Evolutionary conservation across 345 rosid species (phyloP).

Genomic region (Eucalyptus shirleyi): DNA sequence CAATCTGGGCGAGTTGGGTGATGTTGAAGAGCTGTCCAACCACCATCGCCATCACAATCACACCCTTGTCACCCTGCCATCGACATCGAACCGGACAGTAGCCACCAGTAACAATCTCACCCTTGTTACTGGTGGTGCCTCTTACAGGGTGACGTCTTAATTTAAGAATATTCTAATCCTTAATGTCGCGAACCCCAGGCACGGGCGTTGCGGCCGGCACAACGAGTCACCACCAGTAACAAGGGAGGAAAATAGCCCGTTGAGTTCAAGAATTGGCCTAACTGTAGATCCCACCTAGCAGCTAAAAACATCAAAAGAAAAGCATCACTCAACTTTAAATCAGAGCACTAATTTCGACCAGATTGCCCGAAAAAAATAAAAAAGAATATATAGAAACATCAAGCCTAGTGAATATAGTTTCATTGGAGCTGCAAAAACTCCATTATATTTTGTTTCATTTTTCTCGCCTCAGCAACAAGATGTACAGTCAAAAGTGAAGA

Average conservation of each 20-base stretch:
- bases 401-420: not conserved
- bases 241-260: not conserved
- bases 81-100: not conserved
- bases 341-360: not conserved
- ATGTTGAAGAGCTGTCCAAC: not conserved
- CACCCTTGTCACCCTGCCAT: not conserved
- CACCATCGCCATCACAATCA: not conserved
- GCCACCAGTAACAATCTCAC: too few species aligned
- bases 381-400: not conserved
- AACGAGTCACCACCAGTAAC: not conserved
- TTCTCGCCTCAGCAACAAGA: not conserved
- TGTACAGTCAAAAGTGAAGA: not conserved
- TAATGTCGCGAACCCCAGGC: fast-evolving
- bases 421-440: not conserved
- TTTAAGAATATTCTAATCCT: too few species aligned
- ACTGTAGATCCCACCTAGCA: not conserved
- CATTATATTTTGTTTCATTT: not conserved
- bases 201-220: fast-evolving
- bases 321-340: not conserved
- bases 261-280: not conserved
- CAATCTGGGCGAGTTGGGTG: not conserved
- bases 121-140: not conserved
- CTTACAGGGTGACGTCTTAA: too few species aligned
- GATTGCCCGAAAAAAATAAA: not conserved
- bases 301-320: not conserved